Percentiles rank a stretch among this genome's conserved stretches.
Conservation (phyloP, 805 yeast genomes). For the Candida nanaspora region DNA sequence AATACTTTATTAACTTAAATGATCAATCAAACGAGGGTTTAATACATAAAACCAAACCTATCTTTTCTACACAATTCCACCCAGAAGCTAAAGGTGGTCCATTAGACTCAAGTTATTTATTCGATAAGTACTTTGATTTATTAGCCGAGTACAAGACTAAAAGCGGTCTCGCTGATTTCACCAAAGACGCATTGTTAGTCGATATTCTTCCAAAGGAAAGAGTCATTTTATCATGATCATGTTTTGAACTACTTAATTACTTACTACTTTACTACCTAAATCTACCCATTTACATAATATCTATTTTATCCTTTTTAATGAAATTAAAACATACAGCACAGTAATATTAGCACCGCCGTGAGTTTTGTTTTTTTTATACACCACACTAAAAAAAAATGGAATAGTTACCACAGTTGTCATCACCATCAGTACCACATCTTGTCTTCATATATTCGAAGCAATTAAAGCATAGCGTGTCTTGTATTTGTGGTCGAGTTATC, state of each 20-base stretch:
- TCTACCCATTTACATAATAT: too few relatives aligned
- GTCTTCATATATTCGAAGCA: too few relatives aligned
- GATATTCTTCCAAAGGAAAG: slow-evolving; percentile 62
- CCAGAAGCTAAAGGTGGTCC: slow-evolving; percentile 99
- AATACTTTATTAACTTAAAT: slow-evolving; percentile 86
- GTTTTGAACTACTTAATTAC: too few relatives aligned
- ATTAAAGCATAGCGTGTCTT: too few relatives aligned
- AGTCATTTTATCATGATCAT: slow-evolving; percentile 31
- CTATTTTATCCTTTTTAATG: too few relatives aligned
- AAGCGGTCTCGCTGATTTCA: slow-evolving; percentile 36
- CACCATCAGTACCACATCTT: too few relatives aligned
- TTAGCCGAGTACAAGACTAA: slow-evolving; percentile 50
- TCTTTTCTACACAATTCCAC: slow-evolving; percentile 96
- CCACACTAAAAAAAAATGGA: too few relatives aligned
- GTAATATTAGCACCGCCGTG: too few relatives aligned
- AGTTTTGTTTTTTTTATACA: too few relatives aligned
- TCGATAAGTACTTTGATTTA: slow-evolving; percentile 79
- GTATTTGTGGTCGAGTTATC: too few relatives aligned
- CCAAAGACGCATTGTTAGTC: slow-evolving; percentile 40
- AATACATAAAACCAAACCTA: slow-evolving; percentile 81
- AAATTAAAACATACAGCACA: background rate
- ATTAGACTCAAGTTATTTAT: slow-evolving; percentile 81
- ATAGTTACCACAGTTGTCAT: too few relatives aligned
- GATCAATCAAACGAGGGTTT: slow-evolving; percentile 97
- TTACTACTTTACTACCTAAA: too few relatives aligned